Evolutionary conservation across 352 stramenopile species (phyloP).

Genomic region (Globisporangium nodosum): DNA sequence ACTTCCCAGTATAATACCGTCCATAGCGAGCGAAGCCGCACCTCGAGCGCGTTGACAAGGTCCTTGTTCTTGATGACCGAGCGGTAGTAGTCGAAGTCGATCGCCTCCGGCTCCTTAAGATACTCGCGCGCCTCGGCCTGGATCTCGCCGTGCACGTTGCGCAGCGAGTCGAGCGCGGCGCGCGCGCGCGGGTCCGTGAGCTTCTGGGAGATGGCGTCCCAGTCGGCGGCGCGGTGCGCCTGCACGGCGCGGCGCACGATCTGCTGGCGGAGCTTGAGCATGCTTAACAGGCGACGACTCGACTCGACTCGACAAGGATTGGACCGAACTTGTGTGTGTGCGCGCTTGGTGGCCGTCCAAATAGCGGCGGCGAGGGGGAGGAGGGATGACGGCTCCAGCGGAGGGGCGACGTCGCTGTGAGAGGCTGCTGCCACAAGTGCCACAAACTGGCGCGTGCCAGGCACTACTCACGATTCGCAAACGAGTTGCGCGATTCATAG

Average conservation of each 20-base stretch:
- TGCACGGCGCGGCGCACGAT: constrained; percentile 51
- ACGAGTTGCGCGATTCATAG: no score
- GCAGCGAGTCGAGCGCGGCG: constrained; percentile 70
- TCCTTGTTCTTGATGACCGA: constrained; percentile 88
- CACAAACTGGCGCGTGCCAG: neutral
- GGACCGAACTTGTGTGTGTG: neutral
- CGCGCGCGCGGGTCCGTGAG: constrained; percentile 71
- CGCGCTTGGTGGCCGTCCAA: constrained; percentile 1
- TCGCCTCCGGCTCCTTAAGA: constrained; percentile 73
- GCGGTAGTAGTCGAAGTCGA: constrained; percentile 86
- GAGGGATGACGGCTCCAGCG: neutral
- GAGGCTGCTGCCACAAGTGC: neutral
- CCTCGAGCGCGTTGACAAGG: constrained; percentile 76
- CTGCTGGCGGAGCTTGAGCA: constrained; percentile 77
- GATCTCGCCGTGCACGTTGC: constrained; percentile 76
- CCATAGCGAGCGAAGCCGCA: neutral
- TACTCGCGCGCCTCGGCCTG: constrained; percentile 61
- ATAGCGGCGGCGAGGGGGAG: neutral
- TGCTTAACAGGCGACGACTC: constrained; percentile 13
- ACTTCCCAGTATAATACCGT: neutral
- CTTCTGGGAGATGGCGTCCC: constrained; percentile 66
- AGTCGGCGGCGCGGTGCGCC: constrained; percentile 60
- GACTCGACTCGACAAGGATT: neutral
- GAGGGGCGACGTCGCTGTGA: neutral
- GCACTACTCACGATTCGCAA: neutral